Evolutionary conservation across 257 asterid genomes (phyloP).

Genomic region (Nicotiana knightiana): DNA sequence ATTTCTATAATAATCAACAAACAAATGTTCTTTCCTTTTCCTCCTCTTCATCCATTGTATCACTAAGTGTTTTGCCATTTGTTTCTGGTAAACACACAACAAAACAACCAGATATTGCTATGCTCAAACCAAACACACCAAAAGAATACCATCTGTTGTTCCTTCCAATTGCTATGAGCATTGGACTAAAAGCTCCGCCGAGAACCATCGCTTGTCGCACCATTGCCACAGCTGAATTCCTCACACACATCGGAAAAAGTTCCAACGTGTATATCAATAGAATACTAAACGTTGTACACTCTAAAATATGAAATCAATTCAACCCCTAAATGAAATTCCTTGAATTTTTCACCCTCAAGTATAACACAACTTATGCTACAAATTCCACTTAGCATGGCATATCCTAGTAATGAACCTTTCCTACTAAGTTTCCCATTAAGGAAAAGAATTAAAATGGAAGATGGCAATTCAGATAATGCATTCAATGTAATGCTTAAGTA

Average conservation of each 20-base stretch:
- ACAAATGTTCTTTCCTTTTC: neutral
- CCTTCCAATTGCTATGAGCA: slow-evolving; percentile 18
- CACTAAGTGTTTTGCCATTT: slow-evolving; percentile 3
- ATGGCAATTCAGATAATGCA: slow-evolving; percentile 55
- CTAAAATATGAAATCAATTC: slow-evolving; percentile 50
- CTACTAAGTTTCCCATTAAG: slow-evolving; percentile 36
- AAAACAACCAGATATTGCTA: slow-evolving; percentile 3
- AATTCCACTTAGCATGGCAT: slow-evolving; percentile 38
- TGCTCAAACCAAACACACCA: slow-evolving; percentile 20
- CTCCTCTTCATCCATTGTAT: neutral
- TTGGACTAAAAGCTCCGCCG: slow-evolving; percentile 22
- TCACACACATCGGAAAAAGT: slow-evolving; percentile 27
- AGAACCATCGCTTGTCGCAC: slow-evolving; percentile 14
- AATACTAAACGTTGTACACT: slow-evolving; percentile 40
- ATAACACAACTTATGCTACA: slow-evolving; percentile 43
- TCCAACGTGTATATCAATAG: slow-evolving; percentile 35
- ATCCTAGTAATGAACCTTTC: slow-evolving; percentile 22
- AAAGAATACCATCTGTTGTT: slow-evolving; percentile 3
- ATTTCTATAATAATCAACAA: too few species aligned
- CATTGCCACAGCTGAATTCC: slow-evolving; percentile 26
- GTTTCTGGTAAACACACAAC: slow-evolving; percentile 24
- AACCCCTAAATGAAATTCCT: slow-evolving; percentile 28
- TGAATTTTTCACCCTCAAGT: neutral
- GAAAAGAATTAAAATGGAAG: slow-evolving; percentile 28
- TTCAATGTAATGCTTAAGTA: slow-evolving; percentile 52